Conservation (phyloP, 192 early-diverging fungal genomes). For the Neocallimastix lanati region DNA sequence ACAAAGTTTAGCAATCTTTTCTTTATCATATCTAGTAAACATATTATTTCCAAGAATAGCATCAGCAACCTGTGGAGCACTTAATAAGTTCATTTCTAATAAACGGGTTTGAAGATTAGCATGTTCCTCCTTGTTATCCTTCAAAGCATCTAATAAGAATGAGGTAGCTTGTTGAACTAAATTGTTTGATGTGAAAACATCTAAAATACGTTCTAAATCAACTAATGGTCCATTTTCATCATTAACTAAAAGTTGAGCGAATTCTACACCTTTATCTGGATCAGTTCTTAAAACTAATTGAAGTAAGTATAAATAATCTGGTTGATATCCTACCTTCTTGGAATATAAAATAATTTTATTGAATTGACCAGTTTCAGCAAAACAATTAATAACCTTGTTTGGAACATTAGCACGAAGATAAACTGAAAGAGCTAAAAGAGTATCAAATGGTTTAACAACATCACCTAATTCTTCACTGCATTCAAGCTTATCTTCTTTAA, state of each 20-base stretch:
- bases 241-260: slow-evolving; percentile 72
- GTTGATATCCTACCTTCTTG: slow-evolving; percentile 79
- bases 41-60: slow-evolving; percentile 91
- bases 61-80: slow-evolving; percentile 95
- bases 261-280: slow-evolving; percentile 84
- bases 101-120: slow-evolving; percentile 82
- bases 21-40: slow-evolving; percentile 88
- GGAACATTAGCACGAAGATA: slow-evolving; percentile 88
- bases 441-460: slow-evolving; percentile 79
- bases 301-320: slow-evolving; percentile 78
- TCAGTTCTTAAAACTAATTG: slow-evolving; percentile 79
- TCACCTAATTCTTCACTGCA: slow-evolving; percentile 98
- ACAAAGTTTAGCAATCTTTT: slow-evolving; percentile 76
- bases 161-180: slow-evolving; percentile 93
- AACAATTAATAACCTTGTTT: slow-evolving; percentile 85
- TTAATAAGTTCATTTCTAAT: slow-evolving; percentile 92
- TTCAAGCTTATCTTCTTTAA: slow-evolving; percentile 96
- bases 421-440: slow-evolving; percentile 78
- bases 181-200: slow-evolving; percentile 79
- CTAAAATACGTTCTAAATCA: slow-evolving; percentile 73
- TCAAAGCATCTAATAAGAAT: slow-evolving; percentile 89
- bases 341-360: slow-evolving; percentile 92
- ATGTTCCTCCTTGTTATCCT: slow-evolving; percentile 81
- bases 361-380: slow-evolving; percentile 88
- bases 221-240: slow-evolving; percentile 67